Conservation (phyloP, 768 basidiomycete genomes). For the Xerocomellus amylosporus region DNA sequence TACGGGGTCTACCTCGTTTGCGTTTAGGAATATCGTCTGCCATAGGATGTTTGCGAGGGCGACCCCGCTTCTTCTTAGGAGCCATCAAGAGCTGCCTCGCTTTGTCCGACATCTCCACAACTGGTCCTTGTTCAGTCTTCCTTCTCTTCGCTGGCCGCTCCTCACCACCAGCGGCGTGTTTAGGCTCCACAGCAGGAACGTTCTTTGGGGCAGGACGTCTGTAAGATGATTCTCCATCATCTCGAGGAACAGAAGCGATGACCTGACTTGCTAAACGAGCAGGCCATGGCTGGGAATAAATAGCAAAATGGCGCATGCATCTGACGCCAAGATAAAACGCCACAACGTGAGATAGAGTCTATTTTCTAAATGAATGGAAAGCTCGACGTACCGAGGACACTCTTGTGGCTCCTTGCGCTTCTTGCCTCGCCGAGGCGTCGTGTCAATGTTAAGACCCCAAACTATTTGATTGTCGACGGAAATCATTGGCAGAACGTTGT, state of each 20-base stretch:
- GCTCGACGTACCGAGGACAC: slow-evolving; percentile 61
- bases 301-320: slow-evolving; percentile 77
- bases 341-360: slow-evolving; percentile 13
- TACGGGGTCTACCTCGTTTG: slow-evolving; percentile 36
- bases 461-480: slow-evolving; percentile 72
- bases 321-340: slow-evolving; percentile 36
- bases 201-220: slow-evolving; percentile 52
- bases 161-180: slow-evolving; percentile 45
- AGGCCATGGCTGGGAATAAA: slow-evolving; percentile 73
- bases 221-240: slow-evolving; percentile 39
- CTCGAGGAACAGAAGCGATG: slow-evolving; percentile 45
- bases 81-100: slow-evolving; percentile 33
- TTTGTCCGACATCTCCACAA: slow-evolving; percentile 33
- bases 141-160: slow-evolving; percentile 47
- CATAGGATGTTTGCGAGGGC: slow-evolving; percentile 35
- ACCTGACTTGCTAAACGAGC: slow-evolving; percentile 50
- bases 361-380: slow-evolving; percentile 24
- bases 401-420: slow-evolving; percentile 64
- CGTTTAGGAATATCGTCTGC: slow-evolving; percentile 32
- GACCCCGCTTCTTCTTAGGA: slow-evolving; percentile 34
- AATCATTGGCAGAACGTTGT: slow-evolving; percentile 70
- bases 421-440: slow-evolving; percentile 41
- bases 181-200: slow-evolving; percentile 51
- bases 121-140: slow-evolving; percentile 40
- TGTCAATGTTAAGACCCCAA: slow-evolving; percentile 62